Evolutionary conservation across 257 asterid genomes (phyloP).

Genomic region (Mitragyna speciosa): DNA sequence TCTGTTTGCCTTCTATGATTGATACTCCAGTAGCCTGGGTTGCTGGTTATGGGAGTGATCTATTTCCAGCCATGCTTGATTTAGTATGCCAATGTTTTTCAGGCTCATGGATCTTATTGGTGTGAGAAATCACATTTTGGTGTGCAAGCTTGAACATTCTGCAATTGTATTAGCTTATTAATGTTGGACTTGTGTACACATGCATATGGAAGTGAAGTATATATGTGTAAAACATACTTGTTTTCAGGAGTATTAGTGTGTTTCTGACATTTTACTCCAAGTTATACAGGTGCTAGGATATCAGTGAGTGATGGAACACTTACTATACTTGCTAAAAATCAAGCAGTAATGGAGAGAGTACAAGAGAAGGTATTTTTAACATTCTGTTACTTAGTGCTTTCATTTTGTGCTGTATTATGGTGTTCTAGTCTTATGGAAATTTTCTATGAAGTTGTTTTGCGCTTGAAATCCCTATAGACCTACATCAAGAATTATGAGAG

Average conservation of each 20-base stretch:
- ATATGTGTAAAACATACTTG: background rate
- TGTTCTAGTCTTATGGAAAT: background rate
- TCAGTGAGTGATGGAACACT: slow-evolving; percentile 78
- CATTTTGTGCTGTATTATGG: background rate
- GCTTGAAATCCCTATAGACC: background rate
- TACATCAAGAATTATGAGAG: background rate
- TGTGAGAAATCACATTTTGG: background rate
- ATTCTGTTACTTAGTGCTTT: background rate
- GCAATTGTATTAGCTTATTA: slow-evolving; percentile 1
- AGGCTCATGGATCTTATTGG: no score
- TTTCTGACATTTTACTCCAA: slow-evolving; percentile 18
- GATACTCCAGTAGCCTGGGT: no score
- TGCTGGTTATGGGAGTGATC: no score
- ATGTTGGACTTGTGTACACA: background rate
- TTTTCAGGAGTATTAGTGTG: background rate
- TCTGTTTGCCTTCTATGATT: background rate
- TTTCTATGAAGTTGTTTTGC: background rate
- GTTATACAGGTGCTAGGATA: slow-evolving; percentile 74
- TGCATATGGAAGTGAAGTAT: background rate
- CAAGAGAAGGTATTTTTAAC: slow-evolving; percentile 64
- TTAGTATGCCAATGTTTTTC: no score
- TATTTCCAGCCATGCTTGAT: no score
- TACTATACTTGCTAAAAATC: slow-evolving; percentile 83
- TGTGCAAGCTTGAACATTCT: background rate
- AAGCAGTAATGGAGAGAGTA: slow-evolving; percentile 68